Conservation (phyloP, 345 rosid genomes). For the Salix exigua region DNA sequence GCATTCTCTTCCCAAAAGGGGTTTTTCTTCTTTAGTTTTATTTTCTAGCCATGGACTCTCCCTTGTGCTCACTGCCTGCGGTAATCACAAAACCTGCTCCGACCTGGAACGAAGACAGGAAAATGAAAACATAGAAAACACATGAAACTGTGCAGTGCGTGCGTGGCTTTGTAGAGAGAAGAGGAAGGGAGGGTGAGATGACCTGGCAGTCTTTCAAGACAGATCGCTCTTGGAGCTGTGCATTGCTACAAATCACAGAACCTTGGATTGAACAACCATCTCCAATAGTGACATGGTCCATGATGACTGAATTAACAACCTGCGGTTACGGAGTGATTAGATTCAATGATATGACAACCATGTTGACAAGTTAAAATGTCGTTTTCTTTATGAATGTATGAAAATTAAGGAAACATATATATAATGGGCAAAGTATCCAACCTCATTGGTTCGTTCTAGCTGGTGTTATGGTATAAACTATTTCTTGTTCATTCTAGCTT, state of each 20-base stretch:
- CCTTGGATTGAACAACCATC: constrained; percentile 95
- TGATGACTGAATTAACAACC: constrained; percentile 85
- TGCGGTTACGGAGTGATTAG: constrained; percentile 27
- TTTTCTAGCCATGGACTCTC: constrained; percentile 78
- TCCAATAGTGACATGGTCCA: constrained; percentile 83
- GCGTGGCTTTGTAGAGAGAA: neutral
- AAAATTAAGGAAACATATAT: neutral
- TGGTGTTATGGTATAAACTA: neutral
- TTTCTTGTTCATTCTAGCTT: neutral
- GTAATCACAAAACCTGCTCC: constrained; percentile 78
- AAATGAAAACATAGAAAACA: neutral
- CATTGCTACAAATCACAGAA: constrained; percentile 87
- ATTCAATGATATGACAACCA: neutral
- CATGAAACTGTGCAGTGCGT: neutral
- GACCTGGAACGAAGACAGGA: constrained; percentile 42
- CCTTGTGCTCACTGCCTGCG: constrained; percentile 68
- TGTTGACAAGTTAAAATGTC: neutral
- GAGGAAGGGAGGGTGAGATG: constrained; percentile 12
- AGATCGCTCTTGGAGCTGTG: constrained; percentile 86
- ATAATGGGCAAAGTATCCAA: neutral
- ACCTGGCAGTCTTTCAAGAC: constrained; percentile 87
- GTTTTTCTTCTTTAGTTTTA: constrained; percentile 31
- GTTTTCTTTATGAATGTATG: neutral
- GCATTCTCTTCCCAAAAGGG: neutral
- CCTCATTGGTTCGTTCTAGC: neutral